A percentile compares a stretch with the other conserved stretches of the same genome.
Evolutionary conservation across 768 basidiomycete genomes (phyloP).

Genomic region (Pisolithus marmoratus): DNA sequence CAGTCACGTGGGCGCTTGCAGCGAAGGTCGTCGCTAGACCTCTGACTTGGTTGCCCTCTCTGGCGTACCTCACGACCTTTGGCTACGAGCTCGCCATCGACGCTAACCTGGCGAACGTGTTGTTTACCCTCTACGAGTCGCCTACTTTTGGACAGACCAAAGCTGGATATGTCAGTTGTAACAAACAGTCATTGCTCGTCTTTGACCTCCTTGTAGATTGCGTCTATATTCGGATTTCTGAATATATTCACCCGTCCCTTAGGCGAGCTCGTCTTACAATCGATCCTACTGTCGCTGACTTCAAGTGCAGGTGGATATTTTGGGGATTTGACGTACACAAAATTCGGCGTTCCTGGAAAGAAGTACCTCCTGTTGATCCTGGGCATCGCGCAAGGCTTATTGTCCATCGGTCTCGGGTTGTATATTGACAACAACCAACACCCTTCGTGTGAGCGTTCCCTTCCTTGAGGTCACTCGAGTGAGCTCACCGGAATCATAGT

Average conservation of each 20-base stretch:
- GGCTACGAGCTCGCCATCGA: slow-evolving; percentile 56
- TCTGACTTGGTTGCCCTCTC: slow-evolving; percentile 49
- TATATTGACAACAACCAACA: slow-evolving; percentile 28
- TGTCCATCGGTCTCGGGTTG: slow-evolving; percentile 41
- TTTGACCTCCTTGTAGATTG: slow-evolving; percentile 12
- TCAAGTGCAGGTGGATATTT: slow-evolving; percentile 36
- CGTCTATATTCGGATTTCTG: slow-evolving; percentile 38
- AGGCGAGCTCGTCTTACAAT: slow-evolving; percentile 12
- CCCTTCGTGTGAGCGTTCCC: slow-evolving; percentile 15
- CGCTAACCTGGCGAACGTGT: slow-evolving; percentile 42
- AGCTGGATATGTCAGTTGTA: slow-evolving; percentile 45
- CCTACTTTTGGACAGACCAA: slow-evolving; percentile 40
- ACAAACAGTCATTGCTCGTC: slow-evolving; percentile 13
- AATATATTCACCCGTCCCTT: slow-evolving; percentile 47
- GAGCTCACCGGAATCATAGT: slow-evolving; percentile 12
- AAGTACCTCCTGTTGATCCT: slow-evolving; percentile 41
- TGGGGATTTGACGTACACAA: slow-evolving; percentile 41
- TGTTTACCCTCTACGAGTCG: slow-evolving; percentile 35
- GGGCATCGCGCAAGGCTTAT: slow-evolving; percentile 40
- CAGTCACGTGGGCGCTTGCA: slow-evolving; percentile 32
- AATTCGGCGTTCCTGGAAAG: slow-evolving; percentile 39
- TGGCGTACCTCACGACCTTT: slow-evolving; percentile 52
- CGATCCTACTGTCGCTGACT: not conserved
- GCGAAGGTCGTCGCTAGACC: slow-evolving; percentile 33
- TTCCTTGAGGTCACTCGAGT: not conserved